These are phyloP conservation scores for Closterium sp. DNA, from an alignment of 139 green algal species.

Conservation along the genomic window DNA sequence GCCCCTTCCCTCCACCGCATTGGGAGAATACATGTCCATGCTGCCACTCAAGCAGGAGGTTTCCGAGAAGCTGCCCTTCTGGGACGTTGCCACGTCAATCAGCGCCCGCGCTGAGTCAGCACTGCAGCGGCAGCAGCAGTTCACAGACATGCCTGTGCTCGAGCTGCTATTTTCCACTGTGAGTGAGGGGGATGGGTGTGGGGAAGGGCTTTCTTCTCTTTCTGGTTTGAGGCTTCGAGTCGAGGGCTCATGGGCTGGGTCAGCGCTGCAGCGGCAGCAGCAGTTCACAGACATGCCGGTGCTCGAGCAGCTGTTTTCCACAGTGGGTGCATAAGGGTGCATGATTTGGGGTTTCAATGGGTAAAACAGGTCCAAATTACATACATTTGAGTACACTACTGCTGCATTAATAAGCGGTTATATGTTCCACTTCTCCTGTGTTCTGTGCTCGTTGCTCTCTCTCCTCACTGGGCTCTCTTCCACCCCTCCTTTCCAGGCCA, in stretches of 20 bases:
- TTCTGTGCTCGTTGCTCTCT: not conserved
- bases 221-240: too few relatives aligned
- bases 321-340: too few relatives aligned
- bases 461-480: too few relatives aligned
- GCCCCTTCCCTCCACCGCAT: not conserved
- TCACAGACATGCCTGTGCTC: not conserved
- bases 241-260: too few relatives aligned
- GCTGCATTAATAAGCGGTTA: too few relatives aligned
- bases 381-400: too few relatives aligned
- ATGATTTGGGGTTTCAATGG: too few relatives aligned
- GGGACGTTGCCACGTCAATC: not conserved
- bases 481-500: not conserved
- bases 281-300: not conserved
- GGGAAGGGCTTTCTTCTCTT: too few relatives aligned
- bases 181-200: too few relatives aligned
- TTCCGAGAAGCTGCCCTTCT: not conserved
- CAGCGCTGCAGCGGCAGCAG: too few relatives aligned
- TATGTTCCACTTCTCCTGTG: too few relatives aligned
- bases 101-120: not conserved
- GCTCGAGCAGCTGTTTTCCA: not conserved
- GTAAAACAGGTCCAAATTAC: too few relatives aligned
- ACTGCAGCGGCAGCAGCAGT: not conserved
- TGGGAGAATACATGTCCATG: not conserved
- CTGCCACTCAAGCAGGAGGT: not conserved
- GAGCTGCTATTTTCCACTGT: not conserved